A percentile compares a stretch with the other conserved stretches of the same genome.
phyloP scores from a whole-genome alignment of 176 grass and related monocot species.

The Musa troglodytarum region DNA sequence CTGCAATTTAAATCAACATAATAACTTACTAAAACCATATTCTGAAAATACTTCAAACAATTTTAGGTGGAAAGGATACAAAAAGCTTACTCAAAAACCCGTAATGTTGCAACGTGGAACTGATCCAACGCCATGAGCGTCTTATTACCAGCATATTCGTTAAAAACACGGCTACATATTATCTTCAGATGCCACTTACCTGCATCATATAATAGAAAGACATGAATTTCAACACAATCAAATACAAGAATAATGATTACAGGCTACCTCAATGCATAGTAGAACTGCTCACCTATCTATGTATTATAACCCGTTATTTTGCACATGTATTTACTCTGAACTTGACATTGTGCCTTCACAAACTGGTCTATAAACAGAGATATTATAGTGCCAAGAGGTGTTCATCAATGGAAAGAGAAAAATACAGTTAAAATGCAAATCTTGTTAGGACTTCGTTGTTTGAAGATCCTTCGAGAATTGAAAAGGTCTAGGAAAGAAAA shows the following conservation, averaged over 20 bases:
- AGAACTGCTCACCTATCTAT: neutral
- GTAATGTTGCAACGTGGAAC: conserved; percentile 54
- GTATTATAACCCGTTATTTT: neutral
- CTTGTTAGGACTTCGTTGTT: neutral
- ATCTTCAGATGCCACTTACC: conserved; percentile 40
- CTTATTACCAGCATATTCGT: conserved; percentile 19
- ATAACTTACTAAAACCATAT: neutral
- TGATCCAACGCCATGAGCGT: conserved; percentile 21
- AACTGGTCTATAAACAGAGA: neutral
- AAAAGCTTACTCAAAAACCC: conserved; percentile 57
- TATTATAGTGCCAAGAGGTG: neutral
- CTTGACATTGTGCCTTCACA: neutral
- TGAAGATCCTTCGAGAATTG: neutral
- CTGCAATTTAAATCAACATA: conserved; percentile 23
- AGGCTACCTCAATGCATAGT: neutral
- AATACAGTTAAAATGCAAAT: neutral
- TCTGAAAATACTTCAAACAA: neutral
- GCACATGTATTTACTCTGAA: neutral
- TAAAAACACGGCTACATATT: conserved; percentile 52
- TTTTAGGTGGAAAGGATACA: neutral
- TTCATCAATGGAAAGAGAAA: neutral
- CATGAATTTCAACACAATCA: neutral
- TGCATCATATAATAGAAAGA: conserved; percentile 6
- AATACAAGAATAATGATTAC: neutral
- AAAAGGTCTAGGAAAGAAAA: too few relatives aligned